Evolutionary conservation across 768 basidiomycete genomes (phyloP).

Genomic region (Mycena venus): DNA sequence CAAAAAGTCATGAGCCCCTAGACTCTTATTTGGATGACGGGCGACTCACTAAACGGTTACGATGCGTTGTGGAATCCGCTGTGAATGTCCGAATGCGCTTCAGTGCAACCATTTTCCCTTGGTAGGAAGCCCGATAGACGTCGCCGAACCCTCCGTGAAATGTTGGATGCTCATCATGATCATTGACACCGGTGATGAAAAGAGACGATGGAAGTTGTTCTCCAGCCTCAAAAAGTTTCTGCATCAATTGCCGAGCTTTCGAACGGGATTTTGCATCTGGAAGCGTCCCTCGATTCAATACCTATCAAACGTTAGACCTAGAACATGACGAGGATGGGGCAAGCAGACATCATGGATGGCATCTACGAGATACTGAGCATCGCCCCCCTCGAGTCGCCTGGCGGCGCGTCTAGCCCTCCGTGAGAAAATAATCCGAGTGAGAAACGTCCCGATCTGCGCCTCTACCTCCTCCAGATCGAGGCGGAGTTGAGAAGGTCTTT

Average conservation of each 20-base stretch:
- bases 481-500: not conserved
- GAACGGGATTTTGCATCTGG: not conserved
- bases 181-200: constrained; percentile 24
- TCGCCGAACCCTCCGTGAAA: constrained; percentile 33
- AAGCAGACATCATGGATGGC: not conserved
- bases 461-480: not conserved
- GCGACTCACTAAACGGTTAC: not conserved
- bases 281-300: not conserved
- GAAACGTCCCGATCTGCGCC: not conserved
- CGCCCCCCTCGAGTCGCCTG: not conserved
- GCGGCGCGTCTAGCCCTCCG: not conserved
- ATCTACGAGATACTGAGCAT: not conserved
- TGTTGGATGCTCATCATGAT: constrained; percentile 19
- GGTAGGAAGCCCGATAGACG: constrained; percentile 15
- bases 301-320: not conserved
- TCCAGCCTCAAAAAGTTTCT: constrained; percentile 14
- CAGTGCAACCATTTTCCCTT: not conserved
- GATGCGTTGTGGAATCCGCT: not conserved
- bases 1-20: not conserved
- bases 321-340: not conserved
- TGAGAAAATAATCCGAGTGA: not conserved
- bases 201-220: constrained; percentile 30
- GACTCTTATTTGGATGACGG: not conserved
- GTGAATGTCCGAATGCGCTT: not conserved
- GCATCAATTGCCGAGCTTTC: constrained; percentile 20